Percentiles rank a stretch among this genome's conserved stretches.
Evolutionary conservation across 2,329 filamentous ascomycete genomes (phyloP).

Genomic region (Neonectria ditissima): DNA sequence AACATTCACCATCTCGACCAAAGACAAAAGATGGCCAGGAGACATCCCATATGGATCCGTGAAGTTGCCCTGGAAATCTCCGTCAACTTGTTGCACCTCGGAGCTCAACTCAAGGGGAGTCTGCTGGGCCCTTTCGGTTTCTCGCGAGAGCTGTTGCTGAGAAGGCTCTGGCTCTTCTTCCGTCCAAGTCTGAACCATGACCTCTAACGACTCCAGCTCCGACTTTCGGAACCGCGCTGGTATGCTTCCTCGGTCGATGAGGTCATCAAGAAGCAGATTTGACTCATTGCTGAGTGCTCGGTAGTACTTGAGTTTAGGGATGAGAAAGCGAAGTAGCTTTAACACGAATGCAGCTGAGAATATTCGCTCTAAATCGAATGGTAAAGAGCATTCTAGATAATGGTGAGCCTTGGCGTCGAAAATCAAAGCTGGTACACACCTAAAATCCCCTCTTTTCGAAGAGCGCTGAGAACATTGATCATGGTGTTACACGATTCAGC

Average conservation of each 20-base stretch:
- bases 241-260: constrained; percentile 16
- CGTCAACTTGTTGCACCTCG: not conserved
- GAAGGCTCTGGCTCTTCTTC: not conserved
- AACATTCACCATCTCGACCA: constrained; percentile 21
- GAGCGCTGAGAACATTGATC: constrained; percentile 11
- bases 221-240: constrained; percentile 20
- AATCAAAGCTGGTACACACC: not conserved
- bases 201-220: constrained; percentile 18
- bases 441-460: constrained; percentile 18
- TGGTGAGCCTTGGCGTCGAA: not conserved
- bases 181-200: constrained; percentile 18
- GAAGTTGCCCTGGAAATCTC: constrained; percentile 3
- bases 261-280: constrained; percentile 15
- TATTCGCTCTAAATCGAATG: constrained; percentile 25
- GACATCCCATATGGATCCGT: constrained; percentile 13
- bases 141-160: not conserved
- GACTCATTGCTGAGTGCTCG: constrained; percentile 10
- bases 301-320: constrained; percentile 15
- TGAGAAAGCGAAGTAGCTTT: constrained; percentile 18
- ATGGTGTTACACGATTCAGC: constrained; percentile 20
- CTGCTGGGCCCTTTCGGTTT: not conserved
- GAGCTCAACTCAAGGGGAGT: not conserved
- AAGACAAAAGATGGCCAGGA: constrained; percentile 13
- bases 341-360: constrained; percentile 24
- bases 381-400: constrained; percentile 15